Conservation (phyloP, 371 early-diverging fungal genomes). For the Haplosporangium sp. region DNA sequence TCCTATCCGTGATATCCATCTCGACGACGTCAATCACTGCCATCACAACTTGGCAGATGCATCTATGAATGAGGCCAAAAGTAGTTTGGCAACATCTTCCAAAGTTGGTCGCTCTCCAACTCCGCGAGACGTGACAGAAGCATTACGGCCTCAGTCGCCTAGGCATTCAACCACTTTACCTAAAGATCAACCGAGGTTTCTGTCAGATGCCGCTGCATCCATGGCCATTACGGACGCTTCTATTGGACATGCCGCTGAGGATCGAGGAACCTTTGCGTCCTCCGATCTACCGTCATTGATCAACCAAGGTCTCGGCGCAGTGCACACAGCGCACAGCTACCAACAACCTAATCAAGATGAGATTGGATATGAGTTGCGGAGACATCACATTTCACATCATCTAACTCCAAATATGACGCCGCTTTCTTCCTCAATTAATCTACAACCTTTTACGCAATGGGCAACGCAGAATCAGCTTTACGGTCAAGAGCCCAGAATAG, state of each 20-base stretch:
- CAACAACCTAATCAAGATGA: background rate
- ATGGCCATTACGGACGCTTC: background rate
- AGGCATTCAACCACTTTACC: background rate
- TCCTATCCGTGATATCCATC: conserved; percentile 14
- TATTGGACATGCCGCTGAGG: background rate
- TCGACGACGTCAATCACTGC: conserved; percentile 3
- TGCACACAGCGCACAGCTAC: background rate
- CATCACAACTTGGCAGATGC: background rate
- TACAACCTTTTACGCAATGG: background rate
- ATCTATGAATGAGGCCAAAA: background rate
- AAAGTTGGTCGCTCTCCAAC: background rate
- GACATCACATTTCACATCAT: background rate
- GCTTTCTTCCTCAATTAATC: background rate
- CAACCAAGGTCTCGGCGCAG: background rate
- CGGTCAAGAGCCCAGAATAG: background rate
- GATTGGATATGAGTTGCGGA: background rate
- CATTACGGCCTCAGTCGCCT: background rate
- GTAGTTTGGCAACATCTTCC: background rate
- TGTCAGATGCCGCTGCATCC: too few relatives aligned
- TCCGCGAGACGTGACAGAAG: background rate
- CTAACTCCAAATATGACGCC: background rate
- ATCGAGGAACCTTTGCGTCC: background rate
- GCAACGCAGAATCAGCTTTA: background rate
- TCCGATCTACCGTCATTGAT: background rate
- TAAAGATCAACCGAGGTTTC: too few relatives aligned